Conservation (phyloP, 495 filamentous ascomycete species). For the Cryomyces minteri region DNA sequence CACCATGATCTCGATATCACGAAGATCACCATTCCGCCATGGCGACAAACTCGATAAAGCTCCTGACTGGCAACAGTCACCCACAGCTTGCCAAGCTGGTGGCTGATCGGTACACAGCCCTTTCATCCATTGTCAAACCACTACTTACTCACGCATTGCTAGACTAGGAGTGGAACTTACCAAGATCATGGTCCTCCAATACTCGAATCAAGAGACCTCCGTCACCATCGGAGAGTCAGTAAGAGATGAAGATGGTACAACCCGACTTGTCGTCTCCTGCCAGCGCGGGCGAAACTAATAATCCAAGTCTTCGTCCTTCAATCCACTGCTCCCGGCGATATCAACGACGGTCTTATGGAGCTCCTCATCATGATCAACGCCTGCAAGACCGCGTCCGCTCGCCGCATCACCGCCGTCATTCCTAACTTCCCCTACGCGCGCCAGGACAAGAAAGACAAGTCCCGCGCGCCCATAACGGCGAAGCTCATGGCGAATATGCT, state of each 20-base stretch:
- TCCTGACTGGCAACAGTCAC: conserved; percentile 91
- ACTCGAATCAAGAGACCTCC: conserved; percentile 94
- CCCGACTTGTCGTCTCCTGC: neutral
- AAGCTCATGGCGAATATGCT: conserved; percentile 97
- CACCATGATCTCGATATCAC: too few relatives aligned
- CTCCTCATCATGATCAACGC: conserved; percentile 98
- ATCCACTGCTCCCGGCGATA: conserved; percentile 85
- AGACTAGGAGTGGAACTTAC: conserved; percentile 82
- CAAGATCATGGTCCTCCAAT: conserved; percentile 85
- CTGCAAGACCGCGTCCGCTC: conserved; percentile 89
- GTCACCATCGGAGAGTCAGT: conserved; percentile 96
- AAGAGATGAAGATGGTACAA: conserved; percentile 77
- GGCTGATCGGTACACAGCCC: conserved; percentile 56
- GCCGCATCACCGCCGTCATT: conserved; percentile 80
- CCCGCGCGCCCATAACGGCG: conserved; percentile 74
- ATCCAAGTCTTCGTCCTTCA: conserved; percentile 79
- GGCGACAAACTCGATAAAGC: conserved; percentile 83
- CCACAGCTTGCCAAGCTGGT: conserved; percentile 77
- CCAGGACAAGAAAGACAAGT: conserved; percentile 98
- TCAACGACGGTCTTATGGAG: conserved; percentile 98
- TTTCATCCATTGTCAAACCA: neutral
- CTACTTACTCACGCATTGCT: neutral
- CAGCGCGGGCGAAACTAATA: neutral
- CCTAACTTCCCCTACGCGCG: conserved; percentile 98
- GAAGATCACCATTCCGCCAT: conserved; percentile 22